Evolutionary conservation across 2,329 filamentous ascomycete genomes (phyloP).

Genomic region (Pseudogymnoascus sp.): DNA sequence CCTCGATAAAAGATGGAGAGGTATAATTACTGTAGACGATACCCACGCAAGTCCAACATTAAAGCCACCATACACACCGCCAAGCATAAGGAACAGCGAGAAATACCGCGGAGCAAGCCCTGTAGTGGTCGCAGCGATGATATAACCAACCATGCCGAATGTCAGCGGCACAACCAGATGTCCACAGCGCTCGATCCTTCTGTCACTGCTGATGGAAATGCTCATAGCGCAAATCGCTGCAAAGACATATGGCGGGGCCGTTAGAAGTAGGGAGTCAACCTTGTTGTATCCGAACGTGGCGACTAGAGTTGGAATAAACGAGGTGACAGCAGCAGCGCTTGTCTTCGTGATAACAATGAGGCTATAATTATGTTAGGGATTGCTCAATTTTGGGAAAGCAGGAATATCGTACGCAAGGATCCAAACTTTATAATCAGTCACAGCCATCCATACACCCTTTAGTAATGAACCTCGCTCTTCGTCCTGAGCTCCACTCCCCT

Average conservation of each 20-base stretch:
- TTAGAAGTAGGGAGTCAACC: constrained; percentile 17
- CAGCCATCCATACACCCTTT: constrained; percentile 15
- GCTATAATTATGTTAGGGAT: background rate
- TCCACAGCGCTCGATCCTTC: background rate
- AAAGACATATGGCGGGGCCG: constrained; percentile 21
- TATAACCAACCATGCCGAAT: constrained; percentile 17
- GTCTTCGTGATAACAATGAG: constrained; percentile 6
- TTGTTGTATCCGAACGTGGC: constrained; percentile 16
- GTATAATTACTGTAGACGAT: constrained; percentile 11
- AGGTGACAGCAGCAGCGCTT: constrained; percentile 15
- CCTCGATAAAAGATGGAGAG: background rate
- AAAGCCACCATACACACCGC: constrained; percentile 15
- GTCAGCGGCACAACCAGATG: constrained; percentile 17
- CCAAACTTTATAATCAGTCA: constrained; percentile 19
- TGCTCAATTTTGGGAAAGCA: background rate
- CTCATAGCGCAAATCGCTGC: constrained; percentile 6
- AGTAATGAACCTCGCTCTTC: constrained; percentile 14
- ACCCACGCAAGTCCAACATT: constrained; percentile 19
- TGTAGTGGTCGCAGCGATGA: constrained; percentile 15
- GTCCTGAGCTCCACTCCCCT: constrained; percentile 13
- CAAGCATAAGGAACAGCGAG: constrained; percentile 17
- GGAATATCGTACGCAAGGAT: constrained; percentile 9
- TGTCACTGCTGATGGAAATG: background rate
- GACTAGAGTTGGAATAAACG: constrained; percentile 27
- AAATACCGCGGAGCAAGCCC: constrained; percentile 19